Conservation (phyloP, 345 rosid genomes). For the Orychophragmus violaceus region DNA sequence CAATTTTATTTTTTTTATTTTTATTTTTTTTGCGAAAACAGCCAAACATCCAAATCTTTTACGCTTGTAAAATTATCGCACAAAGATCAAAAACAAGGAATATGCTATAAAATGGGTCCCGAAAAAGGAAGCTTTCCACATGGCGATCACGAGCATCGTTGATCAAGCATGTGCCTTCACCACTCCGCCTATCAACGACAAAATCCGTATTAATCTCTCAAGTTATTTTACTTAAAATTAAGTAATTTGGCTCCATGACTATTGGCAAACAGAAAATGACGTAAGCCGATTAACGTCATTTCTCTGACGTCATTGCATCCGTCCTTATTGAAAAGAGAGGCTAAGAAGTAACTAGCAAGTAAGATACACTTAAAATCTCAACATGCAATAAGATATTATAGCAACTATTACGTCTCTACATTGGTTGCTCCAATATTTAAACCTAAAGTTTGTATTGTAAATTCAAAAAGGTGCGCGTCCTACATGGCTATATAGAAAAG, state of each 20-base stretch:
- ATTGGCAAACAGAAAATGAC: neutral
- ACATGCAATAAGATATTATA: constrained; percentile 5
- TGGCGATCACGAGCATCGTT: neutral
- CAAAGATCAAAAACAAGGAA: neutral
- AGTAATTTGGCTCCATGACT: neutral
- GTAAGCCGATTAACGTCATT: constrained; percentile 1
- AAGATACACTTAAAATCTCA: constrained; percentile 2
- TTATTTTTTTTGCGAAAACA: no score
- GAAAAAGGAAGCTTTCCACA: neutral
- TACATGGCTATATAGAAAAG: neutral
- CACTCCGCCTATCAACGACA: constrained; percentile 14
- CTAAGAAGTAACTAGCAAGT: constrained; percentile 10
- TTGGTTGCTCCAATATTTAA: constrained; percentile 2
- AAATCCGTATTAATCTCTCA: neutral
- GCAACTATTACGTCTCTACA: constrained; percentile 3
- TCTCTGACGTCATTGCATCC: constrained; percentile 11
- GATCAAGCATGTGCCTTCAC: neutral
- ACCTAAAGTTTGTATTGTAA: neutral
- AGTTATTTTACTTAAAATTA: neutral
- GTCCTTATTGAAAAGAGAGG: neutral
- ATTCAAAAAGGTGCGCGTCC: constrained; percentile 1
- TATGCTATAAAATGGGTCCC: neutral
- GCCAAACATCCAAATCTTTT: neutral
- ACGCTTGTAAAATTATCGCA: neutral
- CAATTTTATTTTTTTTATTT: neutral